A percentile compares a stretch with the other conserved stretches of the same genome.
phyloP scores from a whole-genome alignment of 1,284 basidiomycete genomes.

The Schizopora paradoxa region DNA sequence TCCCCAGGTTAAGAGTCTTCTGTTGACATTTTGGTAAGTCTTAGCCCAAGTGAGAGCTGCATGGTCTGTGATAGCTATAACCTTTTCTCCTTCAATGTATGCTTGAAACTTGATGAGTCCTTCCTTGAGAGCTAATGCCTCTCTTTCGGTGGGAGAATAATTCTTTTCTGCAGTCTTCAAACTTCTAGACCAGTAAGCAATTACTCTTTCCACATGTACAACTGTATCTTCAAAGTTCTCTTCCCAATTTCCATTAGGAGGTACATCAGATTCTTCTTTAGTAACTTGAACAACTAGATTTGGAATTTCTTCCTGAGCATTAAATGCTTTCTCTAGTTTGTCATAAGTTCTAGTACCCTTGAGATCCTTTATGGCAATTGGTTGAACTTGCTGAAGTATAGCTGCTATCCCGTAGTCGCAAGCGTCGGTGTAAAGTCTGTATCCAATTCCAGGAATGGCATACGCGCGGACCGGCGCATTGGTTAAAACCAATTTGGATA shows the following conservation, averaged over 20 bases:
- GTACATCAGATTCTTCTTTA: constrained; percentile 18
- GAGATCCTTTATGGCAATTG: constrained; percentile 30
- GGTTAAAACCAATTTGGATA: constrained; percentile 24
- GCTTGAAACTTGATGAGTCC: constrained; percentile 27
- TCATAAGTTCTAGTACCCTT: constrained; percentile 32
- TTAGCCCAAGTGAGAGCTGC: constrained; percentile 29
- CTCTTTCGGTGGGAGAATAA: constrained; percentile 27
- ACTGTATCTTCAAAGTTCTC: constrained; percentile 24
- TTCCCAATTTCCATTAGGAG: constrained; percentile 19
- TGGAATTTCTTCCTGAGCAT: constrained; percentile 19
- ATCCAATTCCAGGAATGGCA: constrained; percentile 27
- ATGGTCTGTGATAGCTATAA: constrained; percentile 28
- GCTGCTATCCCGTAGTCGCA: constrained; percentile 31
- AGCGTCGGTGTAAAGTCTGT: constrained; percentile 35
- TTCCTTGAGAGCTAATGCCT: constrained; percentile 29
- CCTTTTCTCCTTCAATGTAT: constrained; percentile 27
- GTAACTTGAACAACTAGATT: constrained; percentile 19
- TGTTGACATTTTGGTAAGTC: constrained; percentile 29
- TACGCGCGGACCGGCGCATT: constrained; percentile 30
- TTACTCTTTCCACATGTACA: constrained; percentile 28
- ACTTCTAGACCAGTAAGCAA: constrained; percentile 29
- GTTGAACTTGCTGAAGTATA: constrained; percentile 35
- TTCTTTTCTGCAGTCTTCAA: constrained; percentile 24
- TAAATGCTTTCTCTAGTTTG: constrained; percentile 21
- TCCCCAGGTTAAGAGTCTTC: constrained; percentile 26